These are phyloP conservation scores for Diplogelasinospora grovesii DNA, from an alignment of 495 filamentous ascomycete species.

Conservation along the genomic window DNA sequence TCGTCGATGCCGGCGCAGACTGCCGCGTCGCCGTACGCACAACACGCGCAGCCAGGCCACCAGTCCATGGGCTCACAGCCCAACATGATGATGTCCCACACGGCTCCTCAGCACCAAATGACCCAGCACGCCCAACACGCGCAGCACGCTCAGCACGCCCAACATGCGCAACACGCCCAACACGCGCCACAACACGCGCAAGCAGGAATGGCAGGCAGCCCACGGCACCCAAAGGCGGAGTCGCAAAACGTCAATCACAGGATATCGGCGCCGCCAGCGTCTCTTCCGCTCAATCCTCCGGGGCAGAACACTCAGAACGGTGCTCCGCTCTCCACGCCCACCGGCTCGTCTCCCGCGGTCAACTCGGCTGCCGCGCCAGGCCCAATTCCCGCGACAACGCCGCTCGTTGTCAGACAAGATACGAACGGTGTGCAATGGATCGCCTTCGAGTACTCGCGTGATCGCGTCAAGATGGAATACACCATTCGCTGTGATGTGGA, in stretches of 20 bases:
- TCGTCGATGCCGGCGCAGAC: constrained; percentile 59
- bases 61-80: constrained; percentile 50
- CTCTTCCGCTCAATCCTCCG: constrained; percentile 47
- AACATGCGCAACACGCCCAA: too few relatives aligned
- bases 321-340: constrained; percentile 47
- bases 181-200: constrained; percentile 41
- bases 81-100: constrained; percentile 54
- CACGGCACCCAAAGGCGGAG: constrained; percentile 54
- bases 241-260: constrained; percentile 49
- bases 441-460: constrained; percentile 94
- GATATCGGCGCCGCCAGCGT: constrained; percentile 47
- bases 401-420: constrained; percentile 89
- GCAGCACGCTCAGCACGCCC: too few relatives aligned
- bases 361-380: constrained; percentile 93
- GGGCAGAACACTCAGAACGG: constrained; percentile 48
- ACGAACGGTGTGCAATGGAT: constrained; percentile 99
- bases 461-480: constrained; percentile 99
- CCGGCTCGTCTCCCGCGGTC: constrained; percentile 43
- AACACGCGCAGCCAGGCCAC: constrained; percentile 66
- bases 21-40: constrained; percentile 66
- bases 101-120: constrained; percentile 43
- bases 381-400: constrained; percentile 96
- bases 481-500: constrained; percentile 97
- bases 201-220: constrained; percentile 53
- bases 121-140: constrained; percentile 38